Evolutionary conservation across 1,284 basidiomycete species (phyloP), one percentile per base, ranked within the genome.

Genomic region (Trametes versicolor): DNA sequence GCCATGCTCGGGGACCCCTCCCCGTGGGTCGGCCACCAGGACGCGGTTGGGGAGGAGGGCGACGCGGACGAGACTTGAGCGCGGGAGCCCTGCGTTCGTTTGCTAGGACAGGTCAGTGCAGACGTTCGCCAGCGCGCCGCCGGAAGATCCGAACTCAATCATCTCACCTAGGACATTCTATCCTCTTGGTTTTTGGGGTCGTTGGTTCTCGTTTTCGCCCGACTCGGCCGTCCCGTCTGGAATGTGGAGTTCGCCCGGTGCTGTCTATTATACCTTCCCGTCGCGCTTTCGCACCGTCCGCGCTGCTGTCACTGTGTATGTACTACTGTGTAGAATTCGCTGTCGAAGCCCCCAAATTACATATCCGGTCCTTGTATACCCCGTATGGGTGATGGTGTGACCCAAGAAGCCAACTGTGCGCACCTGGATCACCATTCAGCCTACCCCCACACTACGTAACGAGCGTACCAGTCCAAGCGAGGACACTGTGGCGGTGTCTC

Each of bases 1-100:
- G 53, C 52, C 12, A 67, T 75, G 67, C 63, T 65, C 36, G 69
- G 68, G 13, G 65, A 75, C 58, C 73, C 71, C 15, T 65, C 67
- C 39, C 58, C 70, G 53, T 63, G 70, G 65, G n/a, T 71, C 57
- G 64, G 68, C 27, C 27, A 49, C 36, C 55, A 62, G 25, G 63
- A 60, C 59, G 58, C 41, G 43, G 32, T 57, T 21, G 52, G 50
- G 17, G 53, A 50, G 29, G 58, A 49, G 48, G 39, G 41, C 6
- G 52, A 49, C 2, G 32, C 62, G 32, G 51, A 62, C 19, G 60
- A 49, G 1, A 53, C 53, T 25, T 52, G 55, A 47, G 8, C 17
- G 19, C 4, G 4, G 17, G 6, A n/a, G n/a, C n/a, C n/a, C n/a
- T n/a, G n/a, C n/a, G n/a, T n/a, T n/a, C 6, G 39, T 17, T 10